Base-by-base conservation (phyloP, 306 rosid genomes). In the Hippophae rhamnoides region DNA sequence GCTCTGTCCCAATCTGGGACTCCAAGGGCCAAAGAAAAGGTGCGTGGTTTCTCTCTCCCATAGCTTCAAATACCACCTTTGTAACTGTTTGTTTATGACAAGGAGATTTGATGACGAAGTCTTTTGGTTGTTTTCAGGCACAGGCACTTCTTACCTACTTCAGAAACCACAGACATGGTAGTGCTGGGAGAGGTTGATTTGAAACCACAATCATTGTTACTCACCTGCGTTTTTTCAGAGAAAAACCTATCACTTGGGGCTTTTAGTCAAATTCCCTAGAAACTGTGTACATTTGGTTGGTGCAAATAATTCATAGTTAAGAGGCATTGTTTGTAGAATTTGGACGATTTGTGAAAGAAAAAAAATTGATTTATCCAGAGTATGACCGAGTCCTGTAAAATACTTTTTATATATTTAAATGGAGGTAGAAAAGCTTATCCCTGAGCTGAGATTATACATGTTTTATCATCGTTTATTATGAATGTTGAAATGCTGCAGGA, bases 11-110 rank as follows among this genome's bases (percentile, higher is more conserved):
- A 86, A 61, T 86, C 95, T 62, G 99, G 99, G 74, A 93, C 99
- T 54, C 81, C 86, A 10, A 93, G 97, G 80, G 99, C 94, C 74
- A 86, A 82, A 78, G 97, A 93, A 74, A 93, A 93, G 90, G 97
- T 93, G 67, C 7, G 23, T 3, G 57, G 54, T 26, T 9, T 58
- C 50, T 50, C 69, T 62, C 63, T 57, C 18, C 56, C 59, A 43
- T 51, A 31, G 38, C 38, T 31, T 4, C 3, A 2, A 31, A 3
- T 2, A 63, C 18, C 60, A 41, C 58, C 6, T 56, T 31, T 46
- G 56, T 47, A 27, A 69, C 10, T 49, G 6, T 49, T 12, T 6
- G 53, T 48, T 46, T 46, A 12, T 47, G 51, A 59, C 51, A 50
- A 10, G 52, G 50, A 18, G 6, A 41, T 10, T 43, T 53, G 12